These are phyloP conservation scores for Lathyrus oleraceus DNA, from an alignment of 306 rosid species.

Conservation along the genomic window DNA sequence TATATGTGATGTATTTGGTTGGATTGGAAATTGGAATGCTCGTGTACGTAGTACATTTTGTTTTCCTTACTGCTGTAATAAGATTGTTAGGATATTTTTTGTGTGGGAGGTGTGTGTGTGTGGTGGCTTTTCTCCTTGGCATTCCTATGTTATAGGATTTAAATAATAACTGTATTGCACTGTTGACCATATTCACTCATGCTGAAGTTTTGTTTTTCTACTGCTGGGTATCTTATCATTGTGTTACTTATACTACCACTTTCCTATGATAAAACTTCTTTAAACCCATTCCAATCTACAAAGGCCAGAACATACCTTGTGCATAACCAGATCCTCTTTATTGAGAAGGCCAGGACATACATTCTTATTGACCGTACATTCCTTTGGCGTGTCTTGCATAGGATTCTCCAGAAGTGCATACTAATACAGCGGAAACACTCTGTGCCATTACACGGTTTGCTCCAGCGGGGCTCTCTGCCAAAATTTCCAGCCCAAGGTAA, in stretches of 20 bases:
- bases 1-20: slow-evolving; percentile 1
- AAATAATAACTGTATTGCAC: background rate
- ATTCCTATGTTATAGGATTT: background rate
- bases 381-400: slow-evolving; percentile 45
- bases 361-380: slow-evolving; percentile 24
- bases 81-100: background rate
- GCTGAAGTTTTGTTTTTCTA: background rate
- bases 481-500: slow-evolving; percentile 88
- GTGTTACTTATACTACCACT: background rate
- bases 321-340: slow-evolving; percentile 11
- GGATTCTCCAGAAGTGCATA: slow-evolving; percentile 96
- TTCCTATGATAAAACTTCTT: background rate
- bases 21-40: background rate
- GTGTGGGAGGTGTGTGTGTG: too few species aligned
- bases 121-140: background rate
- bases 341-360: slow-evolving; percentile 19
- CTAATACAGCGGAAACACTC: slow-evolving; percentile 94
- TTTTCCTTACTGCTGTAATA: background rate
- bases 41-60: background rate
- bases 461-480: slow-evolving; percentile 84
- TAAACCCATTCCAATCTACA: background rate
- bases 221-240: background rate
- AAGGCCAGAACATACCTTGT: slow-evolving; percentile 13
- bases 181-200: background rate
- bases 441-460: slow-evolving; percentile 95